These are phyloP conservation scores for Clarireedia sp. DNA, from an alignment of 2,329 filamentous ascomycete species.

Conservation along the genomic window DNA sequence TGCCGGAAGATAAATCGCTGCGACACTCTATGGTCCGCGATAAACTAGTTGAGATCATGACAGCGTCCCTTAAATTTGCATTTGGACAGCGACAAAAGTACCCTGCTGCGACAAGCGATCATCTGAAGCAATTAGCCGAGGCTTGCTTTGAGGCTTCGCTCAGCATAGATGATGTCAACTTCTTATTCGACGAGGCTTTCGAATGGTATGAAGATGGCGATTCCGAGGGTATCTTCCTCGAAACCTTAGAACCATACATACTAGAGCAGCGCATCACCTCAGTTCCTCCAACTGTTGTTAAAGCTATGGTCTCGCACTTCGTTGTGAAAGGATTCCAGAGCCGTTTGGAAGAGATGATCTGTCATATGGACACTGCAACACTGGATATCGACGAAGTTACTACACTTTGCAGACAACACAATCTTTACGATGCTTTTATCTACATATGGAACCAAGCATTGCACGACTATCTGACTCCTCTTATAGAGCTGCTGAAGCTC, in stretches of 20 bases:
- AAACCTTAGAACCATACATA: slow-evolving; percentile 82
- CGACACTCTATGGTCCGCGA: slow-evolving; percentile 79
- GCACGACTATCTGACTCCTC: slow-evolving; percentile 79
- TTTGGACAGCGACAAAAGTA: slow-evolving; percentile 58
- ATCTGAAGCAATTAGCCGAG: slow-evolving; percentile 70
- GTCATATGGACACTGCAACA: slow-evolving; percentile 80
- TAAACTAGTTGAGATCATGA: slow-evolving; percentile 88
- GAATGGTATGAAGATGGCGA: slow-evolving; percentile 78
- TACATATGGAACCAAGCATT: slow-evolving; percentile 96
- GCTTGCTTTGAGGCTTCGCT: slow-evolving; percentile 80
- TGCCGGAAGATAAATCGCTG: slow-evolving; percentile 72
- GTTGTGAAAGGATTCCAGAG: slow-evolving; percentile 66
- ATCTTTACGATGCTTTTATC: slow-evolving; percentile 88
- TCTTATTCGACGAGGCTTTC: slow-evolving; percentile 85
- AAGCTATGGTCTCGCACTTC: slow-evolving; percentile 77
- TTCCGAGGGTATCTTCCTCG: slow-evolving; percentile 69
- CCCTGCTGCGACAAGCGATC: slow-evolving; percentile 35
- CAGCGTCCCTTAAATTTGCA: slow-evolving; percentile 81
- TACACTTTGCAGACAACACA: slow-evolving; percentile 79
- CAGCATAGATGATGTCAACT: slow-evolving; percentile 68
- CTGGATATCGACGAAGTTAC: slow-evolving; percentile 94
- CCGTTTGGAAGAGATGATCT: slow-evolving; percentile 87
- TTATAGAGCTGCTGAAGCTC: slow-evolving; percentile 75
- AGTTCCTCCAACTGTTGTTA: slow-evolving; percentile 76
- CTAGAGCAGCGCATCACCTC: slow-evolving; percentile 66